Evolutionary conservation across 345 rosid species (phyloP).

Genomic region (Anastatica hierochuntica): DNA sequence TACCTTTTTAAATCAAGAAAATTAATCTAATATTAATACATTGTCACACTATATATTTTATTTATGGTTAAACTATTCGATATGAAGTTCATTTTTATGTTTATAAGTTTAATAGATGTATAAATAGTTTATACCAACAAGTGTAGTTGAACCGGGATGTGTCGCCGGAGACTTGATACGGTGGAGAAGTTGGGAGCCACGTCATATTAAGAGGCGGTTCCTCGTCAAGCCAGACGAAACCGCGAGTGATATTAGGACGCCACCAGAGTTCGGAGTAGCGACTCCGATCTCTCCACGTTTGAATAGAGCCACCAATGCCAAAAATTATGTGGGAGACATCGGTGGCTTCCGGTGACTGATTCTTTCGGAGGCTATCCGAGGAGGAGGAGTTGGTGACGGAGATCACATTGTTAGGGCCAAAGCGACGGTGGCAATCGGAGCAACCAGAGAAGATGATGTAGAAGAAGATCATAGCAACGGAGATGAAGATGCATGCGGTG

Average conservation of each 20-base stretch:
- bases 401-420: conserved; percentile 31
- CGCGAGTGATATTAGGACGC: conserved; percentile 57
- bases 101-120: no score
- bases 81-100: no score
- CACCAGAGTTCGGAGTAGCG: conserved; percentile 70
- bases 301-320: conserved; percentile 76
- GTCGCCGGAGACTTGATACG: conserved; percentile 49
- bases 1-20: conserved; percentile 4
- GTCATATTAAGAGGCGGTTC: conserved; percentile 29
- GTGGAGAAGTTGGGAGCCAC: conserved; percentile 50
- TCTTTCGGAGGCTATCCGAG: not conserved
- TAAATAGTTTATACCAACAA: conserved; percentile 38
- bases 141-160: conserved; percentile 63
- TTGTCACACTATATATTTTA: no score
- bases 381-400: conserved; percentile 31
- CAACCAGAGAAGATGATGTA: conserved; percentile 28
- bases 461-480: conserved; percentile 35
- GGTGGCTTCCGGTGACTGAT: conserved; percentile 20
- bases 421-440: conserved; percentile 31
- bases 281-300: conserved; percentile 63
- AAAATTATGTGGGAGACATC: conserved; percentile 57
- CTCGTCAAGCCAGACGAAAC: conserved; percentile 78
- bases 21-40: no score
- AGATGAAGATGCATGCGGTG: conserved; percentile 31
- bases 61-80: no score